Evolutionary conservation across 768 basidiomycete species (phyloP).

Genomic region (Suillus plorans): DNA sequence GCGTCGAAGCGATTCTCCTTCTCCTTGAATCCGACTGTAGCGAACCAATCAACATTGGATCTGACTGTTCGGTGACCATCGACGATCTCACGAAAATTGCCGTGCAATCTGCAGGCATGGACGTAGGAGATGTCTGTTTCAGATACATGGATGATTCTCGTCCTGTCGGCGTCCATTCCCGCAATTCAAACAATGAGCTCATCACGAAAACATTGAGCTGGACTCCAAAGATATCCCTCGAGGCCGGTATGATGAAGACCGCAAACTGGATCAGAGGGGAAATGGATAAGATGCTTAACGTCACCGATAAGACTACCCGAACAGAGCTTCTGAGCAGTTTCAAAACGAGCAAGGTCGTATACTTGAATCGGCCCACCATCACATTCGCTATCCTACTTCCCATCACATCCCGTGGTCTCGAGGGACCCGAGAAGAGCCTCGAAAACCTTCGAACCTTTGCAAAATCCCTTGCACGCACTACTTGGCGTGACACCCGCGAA

Average conservation of each 20-base stretch:
- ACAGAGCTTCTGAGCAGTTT: conserved; percentile 21
- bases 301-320: conserved; percentile 11
- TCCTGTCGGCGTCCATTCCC: conserved; percentile 47
- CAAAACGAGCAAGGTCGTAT: conserved; percentile 38
- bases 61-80: conserved; percentile 43
- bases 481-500: conserved; percentile 40
- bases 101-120: conserved; percentile 30
- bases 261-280: conserved; percentile 47
- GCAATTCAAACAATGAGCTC: conserved; percentile 51
- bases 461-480: conserved; percentile 44
- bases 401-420: conserved; percentile 50
- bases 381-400: conserved; percentile 57
- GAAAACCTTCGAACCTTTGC: conserved; percentile 42
- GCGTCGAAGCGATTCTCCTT: conserved; percentile 46
- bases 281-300: conserved; percentile 26
- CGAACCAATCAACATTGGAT: conserved; percentile 51
- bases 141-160: conserved; percentile 23
- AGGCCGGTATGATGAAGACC: conserved; percentile 49
- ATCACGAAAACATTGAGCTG: conserved; percentile 37
- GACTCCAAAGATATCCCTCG: conserved; percentile 40
- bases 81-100: conserved; percentile 44
- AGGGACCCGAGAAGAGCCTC: conserved; percentile 39
- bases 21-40: conserved; percentile 34
- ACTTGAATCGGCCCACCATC: conserved; percentile 33
- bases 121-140: conserved; percentile 28